A percentile compares a stretch with the other conserved stretches of the same genome.
Evolutionary conservation across 208 protist species (phyloP).

Genomic region (Leishmania aethiopica): DNA sequence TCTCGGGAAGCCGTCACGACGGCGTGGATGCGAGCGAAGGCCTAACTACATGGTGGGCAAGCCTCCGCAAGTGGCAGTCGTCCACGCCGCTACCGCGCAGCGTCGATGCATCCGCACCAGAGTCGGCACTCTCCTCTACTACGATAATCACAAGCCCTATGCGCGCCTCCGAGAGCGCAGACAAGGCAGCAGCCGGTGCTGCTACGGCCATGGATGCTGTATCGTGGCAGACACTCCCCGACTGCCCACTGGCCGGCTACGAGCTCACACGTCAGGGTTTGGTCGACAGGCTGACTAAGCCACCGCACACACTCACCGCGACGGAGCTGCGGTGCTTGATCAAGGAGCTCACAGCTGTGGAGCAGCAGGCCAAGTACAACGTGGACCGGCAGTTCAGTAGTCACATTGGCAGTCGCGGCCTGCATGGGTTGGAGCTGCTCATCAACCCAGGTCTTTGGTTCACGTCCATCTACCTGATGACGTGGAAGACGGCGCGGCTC

Average conservation of each 20-base stretch:
- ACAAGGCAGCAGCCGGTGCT: not conserved
- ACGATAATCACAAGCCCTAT: not conserved
- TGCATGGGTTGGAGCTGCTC: slow-evolving; percentile 61
- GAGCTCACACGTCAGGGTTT: slow-evolving; percentile 45
- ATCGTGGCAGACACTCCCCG: slow-evolving; percentile 33
- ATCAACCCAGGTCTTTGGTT: slow-evolving; percentile 66
- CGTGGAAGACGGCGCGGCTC: slow-evolving; percentile 67
- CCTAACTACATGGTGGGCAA: not conserved
- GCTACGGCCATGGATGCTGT: not conserved
- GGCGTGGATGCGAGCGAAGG: not conserved
- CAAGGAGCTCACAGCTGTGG: slow-evolving; percentile 53
- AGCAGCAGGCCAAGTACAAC: slow-evolving; percentile 66
- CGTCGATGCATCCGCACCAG: not conserved
- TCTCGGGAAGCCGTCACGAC: not conserved
- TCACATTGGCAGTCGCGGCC: slow-evolving; percentile 52
- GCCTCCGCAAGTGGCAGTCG: not conserved
- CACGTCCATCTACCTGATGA: slow-evolving; percentile 68
- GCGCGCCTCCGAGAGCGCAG: not conserved
- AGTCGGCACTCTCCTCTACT: not conserved
- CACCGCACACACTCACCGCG: slow-evolving; percentile 40
- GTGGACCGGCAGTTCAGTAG: slow-evolving; percentile 56
- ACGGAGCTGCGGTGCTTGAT: slow-evolving; percentile 54
- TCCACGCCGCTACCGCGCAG: not conserved
- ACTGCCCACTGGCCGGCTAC: slow-evolving; percentile 73
- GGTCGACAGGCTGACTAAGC: slow-evolving; percentile 41